Base-by-base conservation (phyloP, 2,329 filamentous ascomycete species). In the Rhinocladiella mackenziei region DNA sequence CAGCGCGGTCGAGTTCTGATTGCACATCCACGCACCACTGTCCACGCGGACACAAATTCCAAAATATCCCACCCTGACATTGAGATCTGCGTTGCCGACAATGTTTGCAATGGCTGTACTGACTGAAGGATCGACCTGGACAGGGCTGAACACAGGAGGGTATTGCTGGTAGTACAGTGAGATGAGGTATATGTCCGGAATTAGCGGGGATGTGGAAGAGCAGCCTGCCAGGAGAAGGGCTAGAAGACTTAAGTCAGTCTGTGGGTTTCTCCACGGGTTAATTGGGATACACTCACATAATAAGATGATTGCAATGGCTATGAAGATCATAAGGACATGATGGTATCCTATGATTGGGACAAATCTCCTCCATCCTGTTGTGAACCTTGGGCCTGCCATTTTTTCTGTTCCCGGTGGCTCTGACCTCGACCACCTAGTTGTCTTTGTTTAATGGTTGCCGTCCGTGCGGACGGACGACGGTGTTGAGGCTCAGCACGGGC, bases 121-220 rank as follows among this genome's bases (percentile, higher is more conserved):
- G 48, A 92, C 84, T 46, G 84, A 86, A 50, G 94, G 94, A 65
- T 95, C 83, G 56, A 95, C 89, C 70, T 97, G 91, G 7, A 91
- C 78, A 4, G 88, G 86, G 58, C 86, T 81, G 56, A 91, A 91
- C 19, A 78, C 73, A 2, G 92, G 86, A 14, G 82, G 80, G 70
- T 96, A 96, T 51, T 78, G 75, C 64, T 94, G 74, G 73, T 96
- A 98, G 78, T 94, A 97, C 60, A 98, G 80, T n/a, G 89, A 95
- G 55, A 98, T 86, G 57, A 98, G 81, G 76, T 96, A 98, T 68
- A 98, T 97, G 62, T 83, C 82, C 18, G 92, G 92, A 58, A 98
- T 96, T 43, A 94, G 74, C 2, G 91, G 92, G 39, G 91, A 96
- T 29, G 91, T 95, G 7, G 91, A 97, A 3, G 92, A 97, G 69